These are phyloP conservation scores for Trapa incisa DNA, from an alignment of 345 rosid genomes.

Conservation along the genomic window DNA sequence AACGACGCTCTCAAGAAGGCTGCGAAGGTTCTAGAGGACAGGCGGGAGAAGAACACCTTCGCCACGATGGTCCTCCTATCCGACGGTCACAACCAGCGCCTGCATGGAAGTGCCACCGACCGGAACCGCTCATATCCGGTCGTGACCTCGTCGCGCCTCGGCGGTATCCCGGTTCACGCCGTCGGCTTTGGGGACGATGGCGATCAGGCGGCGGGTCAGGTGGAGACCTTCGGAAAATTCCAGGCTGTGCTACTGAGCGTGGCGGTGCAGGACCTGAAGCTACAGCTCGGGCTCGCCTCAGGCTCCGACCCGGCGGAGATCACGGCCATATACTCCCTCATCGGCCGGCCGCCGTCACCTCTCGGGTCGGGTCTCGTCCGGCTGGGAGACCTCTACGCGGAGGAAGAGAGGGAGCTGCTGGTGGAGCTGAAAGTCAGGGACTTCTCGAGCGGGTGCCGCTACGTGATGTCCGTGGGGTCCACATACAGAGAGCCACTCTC, in stretches of 20 bases:
- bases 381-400: slow-evolving; percentile 56
- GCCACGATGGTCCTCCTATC: slow-evolving; percentile 47
- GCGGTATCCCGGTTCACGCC: slow-evolving; percentile 50
- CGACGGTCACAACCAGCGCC: slow-evolving; percentile 36
- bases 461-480: slow-evolving; percentile 49
- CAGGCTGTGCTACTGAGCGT: slow-evolving; percentile 32
- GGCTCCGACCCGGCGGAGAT: slow-evolving; percentile 63
- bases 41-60: slow-evolving; percentile 62
- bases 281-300: slow-evolving; percentile 49
- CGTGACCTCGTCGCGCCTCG: slow-evolving; percentile 48
- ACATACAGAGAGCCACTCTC: slow-evolving; percentile 44
- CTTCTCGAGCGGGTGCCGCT: slow-evolving; percentile 36
- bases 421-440: slow-evolving; percentile 51
- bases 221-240: slow-evolving; percentile 33
- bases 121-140: slow-evolving; percentile 21
- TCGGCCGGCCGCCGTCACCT: slow-evolving; percentile 31
- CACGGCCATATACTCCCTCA: slow-evolving; percentile 38
- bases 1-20: slow-evolving; percentile 86
- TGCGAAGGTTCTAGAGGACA: slow-evolving; percentile 73
- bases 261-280: slow-evolving; percentile 47
- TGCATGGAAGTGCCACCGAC: slow-evolving; percentile 14
- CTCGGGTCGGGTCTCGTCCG: slow-evolving; percentile 45
- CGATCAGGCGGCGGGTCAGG: slow-evolving; percentile 25
- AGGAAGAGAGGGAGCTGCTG: slow-evolving; percentile 61
- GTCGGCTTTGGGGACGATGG: slow-evolving; percentile 23